Evolutionary conservation across 192 early-diverging fungal species (phyloP).

Genomic region (Coemansia sp.): DNA sequence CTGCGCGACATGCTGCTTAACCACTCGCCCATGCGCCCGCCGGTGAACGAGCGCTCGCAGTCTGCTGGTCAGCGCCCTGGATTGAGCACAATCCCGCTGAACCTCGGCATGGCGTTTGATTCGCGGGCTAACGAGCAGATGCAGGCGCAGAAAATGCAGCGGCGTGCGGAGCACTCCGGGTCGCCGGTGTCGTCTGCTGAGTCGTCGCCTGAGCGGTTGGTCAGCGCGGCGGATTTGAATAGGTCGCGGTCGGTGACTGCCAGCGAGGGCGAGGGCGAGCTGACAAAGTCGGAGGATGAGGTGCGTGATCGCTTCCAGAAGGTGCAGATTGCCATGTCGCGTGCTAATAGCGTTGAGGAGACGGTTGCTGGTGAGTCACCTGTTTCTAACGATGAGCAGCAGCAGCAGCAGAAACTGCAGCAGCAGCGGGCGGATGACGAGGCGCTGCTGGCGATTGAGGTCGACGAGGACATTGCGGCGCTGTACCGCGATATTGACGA

Average conservation of each 20-base stretch:
- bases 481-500: conserved; percentile 36
- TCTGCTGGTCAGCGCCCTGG: conserved; percentile 7
- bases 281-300: conserved; percentile 38
- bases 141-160: conserved; percentile 3
- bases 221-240: not conserved
- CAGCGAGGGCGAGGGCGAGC: conserved; percentile 24
- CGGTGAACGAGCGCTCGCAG: conserved; percentile 7
- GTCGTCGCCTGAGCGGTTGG: conserved; percentile 26
- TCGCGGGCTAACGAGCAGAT: not conserved
- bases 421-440: conserved; percentile 6
- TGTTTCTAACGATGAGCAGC: too few species aligned
- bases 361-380: conserved; percentile 3
- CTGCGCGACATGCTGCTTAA: conserved; percentile 22
- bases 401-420: not conserved
- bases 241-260: conserved; percentile 19
- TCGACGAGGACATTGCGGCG: conserved; percentile 20
- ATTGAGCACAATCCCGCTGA: not conserved
- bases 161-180: not conserved
- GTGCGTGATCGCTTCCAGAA: conserved; percentile 38
- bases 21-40: conserved; percentile 22
- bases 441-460: conserved; percentile 4
- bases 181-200: conserved; percentile 21
- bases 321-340: conserved; percentile 25
- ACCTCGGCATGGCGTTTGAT: not conserved
- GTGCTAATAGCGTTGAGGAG: not conserved